Evolutionary conservation across 23 red algal species (phyloP).

Genomic region (Gracilaria gracilis): DNA sequence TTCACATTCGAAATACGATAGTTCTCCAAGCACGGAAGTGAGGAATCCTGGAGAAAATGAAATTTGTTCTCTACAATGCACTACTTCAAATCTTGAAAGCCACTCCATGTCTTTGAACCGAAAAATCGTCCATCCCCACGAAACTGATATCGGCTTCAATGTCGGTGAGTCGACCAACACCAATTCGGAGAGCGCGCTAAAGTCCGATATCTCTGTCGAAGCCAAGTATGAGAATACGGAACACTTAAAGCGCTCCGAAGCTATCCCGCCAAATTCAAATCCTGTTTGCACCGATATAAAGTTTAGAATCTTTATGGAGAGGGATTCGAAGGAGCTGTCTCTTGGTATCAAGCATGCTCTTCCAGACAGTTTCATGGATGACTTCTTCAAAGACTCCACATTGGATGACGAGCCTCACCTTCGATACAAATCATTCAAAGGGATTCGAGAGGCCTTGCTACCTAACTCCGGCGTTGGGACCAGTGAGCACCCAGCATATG

Average conservation of each 20-base stretch:
- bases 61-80: background rate
- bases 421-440: background rate
- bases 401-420: background rate
- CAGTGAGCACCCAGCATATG: background rate
- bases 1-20: too few species aligned
- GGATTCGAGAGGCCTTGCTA: background rate
- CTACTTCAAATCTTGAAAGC: background rate
- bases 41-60: background rate
- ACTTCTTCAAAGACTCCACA: background rate
- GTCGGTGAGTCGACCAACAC: background rate
- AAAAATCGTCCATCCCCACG: background rate
- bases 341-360: conserved; percentile 9
- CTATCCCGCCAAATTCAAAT: too few species aligned
- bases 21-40: too few species aligned
- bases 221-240: too few species aligned
- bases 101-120: background rate
- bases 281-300: background rate
- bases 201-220: background rate
- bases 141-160: too few species aligned
- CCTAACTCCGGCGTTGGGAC: background rate
- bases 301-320: background rate
- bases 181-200: too few species aligned
- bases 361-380: background rate
- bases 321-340: background rate
- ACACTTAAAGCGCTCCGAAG: too few species aligned